Percentiles rank a stretch among this genome's conserved stretches.
Conservation (phyloP, 371 early-diverging fungal genomes). For the Syncephalis fuscata region DNA sequence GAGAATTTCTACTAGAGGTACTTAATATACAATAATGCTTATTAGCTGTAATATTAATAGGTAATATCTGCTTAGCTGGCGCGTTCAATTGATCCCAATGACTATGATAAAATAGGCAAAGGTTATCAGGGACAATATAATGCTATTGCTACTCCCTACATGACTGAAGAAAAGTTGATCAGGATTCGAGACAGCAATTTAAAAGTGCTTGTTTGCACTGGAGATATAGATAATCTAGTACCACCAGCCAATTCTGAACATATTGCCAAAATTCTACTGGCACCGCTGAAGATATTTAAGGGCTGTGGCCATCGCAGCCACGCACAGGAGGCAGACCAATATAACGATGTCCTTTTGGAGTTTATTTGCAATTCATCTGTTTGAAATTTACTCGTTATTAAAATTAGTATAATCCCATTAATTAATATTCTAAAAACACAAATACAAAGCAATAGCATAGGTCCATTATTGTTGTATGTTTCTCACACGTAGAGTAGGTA, state of each 20-base stretch:
- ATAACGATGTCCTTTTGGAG: no score
- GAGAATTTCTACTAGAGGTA: no score
- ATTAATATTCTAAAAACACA: no score
- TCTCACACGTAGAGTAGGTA: no score
- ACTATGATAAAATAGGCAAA: conserved; percentile 3
- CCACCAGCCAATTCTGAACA: conserved; percentile 15
- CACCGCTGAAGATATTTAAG: conserved; percentile 3
- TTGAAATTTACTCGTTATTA: no score
- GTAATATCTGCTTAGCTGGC: background rate
- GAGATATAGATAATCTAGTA: conserved; percentile 15
- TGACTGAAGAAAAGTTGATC: conserved; percentile 6
- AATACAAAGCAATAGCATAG: no score
- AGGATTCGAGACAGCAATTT: conserved; percentile 8
- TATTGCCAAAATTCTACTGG: conserved; percentile 10
- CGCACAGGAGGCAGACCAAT: conserved; percentile 2
- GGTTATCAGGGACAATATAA: conserved; percentile 11
- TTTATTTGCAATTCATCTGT: no score
- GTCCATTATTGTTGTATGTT: no score
- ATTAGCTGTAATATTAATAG: background rate
- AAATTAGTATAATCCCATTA: no score
- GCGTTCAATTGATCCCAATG: background rate
- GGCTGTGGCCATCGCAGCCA: conserved; percentile 3
- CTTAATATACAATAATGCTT: background rate
- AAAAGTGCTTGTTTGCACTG: conserved; percentile 14
- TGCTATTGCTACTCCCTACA: conserved; percentile 13